These are phyloP conservation scores for Fusarium udum DNA, from an alignment of 2,329 filamentous ascomycete genomes.

Conservation along the genomic window DNA sequence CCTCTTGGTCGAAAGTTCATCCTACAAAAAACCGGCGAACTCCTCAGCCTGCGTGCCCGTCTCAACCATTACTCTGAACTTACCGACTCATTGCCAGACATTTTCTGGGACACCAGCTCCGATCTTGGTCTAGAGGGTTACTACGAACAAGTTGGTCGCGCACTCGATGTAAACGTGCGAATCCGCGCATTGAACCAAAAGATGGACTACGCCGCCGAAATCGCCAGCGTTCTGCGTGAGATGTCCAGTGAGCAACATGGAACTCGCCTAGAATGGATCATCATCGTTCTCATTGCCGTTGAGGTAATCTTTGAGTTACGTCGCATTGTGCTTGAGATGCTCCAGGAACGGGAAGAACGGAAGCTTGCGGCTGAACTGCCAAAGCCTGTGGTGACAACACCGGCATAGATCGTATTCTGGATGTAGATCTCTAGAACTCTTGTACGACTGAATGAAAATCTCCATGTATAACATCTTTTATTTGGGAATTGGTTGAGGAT, in stretches of 20 bases:
- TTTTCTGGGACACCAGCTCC: conserved; percentile 94
- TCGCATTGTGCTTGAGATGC: conserved; percentile 73
- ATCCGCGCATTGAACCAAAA: conserved; percentile 95
- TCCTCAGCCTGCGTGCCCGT: conserved; percentile 88
- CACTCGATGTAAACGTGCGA: conserved; percentile 88
- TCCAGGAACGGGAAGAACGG: conserved; percentile 51
- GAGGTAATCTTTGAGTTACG: conserved; percentile 90
- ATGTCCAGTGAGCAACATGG: conserved; percentile 91
- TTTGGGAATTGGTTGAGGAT: conserved; percentile 5
- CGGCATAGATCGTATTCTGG: neutral
- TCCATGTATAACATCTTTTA: conserved; percentile 2
- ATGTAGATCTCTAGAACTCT: neutral
- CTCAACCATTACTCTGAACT: conserved; percentile 97
- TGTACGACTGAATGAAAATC: conserved; percentile 20
- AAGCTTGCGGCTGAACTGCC: conserved; percentile 36
- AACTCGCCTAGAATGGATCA: conserved; percentile 90
- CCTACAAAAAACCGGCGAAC: conserved; percentile 90
- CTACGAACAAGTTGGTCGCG: conserved; percentile 91
- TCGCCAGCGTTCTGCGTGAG: conserved; percentile 87
- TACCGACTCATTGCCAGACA: conserved; percentile 91
- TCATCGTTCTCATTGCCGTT: conserved; percentile 91
- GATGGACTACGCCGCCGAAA: conserved; percentile 97
- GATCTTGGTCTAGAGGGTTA: conserved; percentile 93
- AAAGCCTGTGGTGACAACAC: neutral
- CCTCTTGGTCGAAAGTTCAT: conserved; percentile 75